Base-by-base conservation (phyloP, 495 filamentous ascomycete species). In the Xylaria nigripes region DNA sequence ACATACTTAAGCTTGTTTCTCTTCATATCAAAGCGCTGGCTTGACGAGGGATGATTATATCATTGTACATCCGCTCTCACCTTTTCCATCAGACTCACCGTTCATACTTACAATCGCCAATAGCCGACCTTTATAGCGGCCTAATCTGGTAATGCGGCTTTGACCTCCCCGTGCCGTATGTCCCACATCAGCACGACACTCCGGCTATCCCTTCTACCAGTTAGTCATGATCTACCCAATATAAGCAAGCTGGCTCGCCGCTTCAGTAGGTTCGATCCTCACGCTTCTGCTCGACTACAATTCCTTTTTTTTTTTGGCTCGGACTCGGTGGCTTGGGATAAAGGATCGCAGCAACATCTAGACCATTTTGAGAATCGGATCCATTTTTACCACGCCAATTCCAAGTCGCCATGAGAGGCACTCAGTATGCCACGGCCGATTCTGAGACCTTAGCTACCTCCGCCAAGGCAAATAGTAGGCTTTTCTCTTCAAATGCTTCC, bases 401-500 rank as follows among this genome's bases (percentile, higher is more conserved):
- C 36, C 1, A 18, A 40, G 23, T 44, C 53, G 53, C 53, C 18
- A 57, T 57, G 54, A 41, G 22, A 51, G 32, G 3, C 48, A 25
- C 21, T 27, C 47, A 51, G 29, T 57, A 57, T 57, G 48, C 48
- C 42, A 19, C n/a, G 21, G 47, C 22, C 25, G 38, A 30, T 41
- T 40, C 30, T 22, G 38, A 52, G n/a, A 45, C 56, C 24, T 64
- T 73, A 52, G 49, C 61, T 13, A 51, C 64, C 12, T 58, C 65
- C 23, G 65, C 61, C 29, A 64, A 53, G 45, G 44, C 47, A 7
- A 76, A 73, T 48, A 60, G 68, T 23, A 70, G 73, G 50, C 51
- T 68, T 18, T 89, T 89, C 61, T 70, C 77, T 25, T 65, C 73
- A 0, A 75, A 83, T 57, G 81, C 84, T 2, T 88, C 86, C 1